Base-by-base conservation (phyloP, 495 filamentous ascomycete species). In the Lepidopterella palustris region DNA sequence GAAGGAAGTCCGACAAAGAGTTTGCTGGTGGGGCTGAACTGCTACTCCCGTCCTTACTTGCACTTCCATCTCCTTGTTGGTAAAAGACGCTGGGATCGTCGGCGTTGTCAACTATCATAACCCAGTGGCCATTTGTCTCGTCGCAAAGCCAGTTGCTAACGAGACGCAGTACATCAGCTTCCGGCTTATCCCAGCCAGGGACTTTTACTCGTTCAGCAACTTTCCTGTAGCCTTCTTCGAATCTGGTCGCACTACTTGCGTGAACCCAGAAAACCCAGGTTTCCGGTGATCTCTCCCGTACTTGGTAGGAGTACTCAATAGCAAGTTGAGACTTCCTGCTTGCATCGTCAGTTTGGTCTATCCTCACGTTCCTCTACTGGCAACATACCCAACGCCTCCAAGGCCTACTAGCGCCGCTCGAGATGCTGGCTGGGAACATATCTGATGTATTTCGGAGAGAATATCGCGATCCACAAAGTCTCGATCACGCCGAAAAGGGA, bases 301-400 rank as follows among this genome's bases (percentile, higher is more conserved):
- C 61, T 51, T 68, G 67, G 67, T 77, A 79, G 10, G 68, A 70
- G 57, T 75, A 78, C 56, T 77, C 75, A 28, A 83, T 74, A 2
- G 79, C 79, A 50, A 80, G 74, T 57, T 81, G 78, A 1, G 78
- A 76, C 71, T 82, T 82, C 15, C 76, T 81, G 11, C 29, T 31
- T 24, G n/a, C 27, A 48, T 31, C 39, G 40, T 59, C n/a, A 59
- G 31, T 47, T 54, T 15, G 21, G 24, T 62, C 20, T 57, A 15
- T 45, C 0, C 8, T 24, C 6, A n/a, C 13, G 31, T 1, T 53
- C 28, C 53, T 1, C 4, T 5, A 49, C 11, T 35, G 10, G 35
- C 15, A 23, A 52, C 66, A 55, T 71, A 80, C 77, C 78, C 78
- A 49, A 80, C 69, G 18, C 78, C 78, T 13, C 77, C 78, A 23